Evolutionary conservation across 805 yeast genomes (phyloP).

Genomic region (Myxozyma monticola): DNA sequence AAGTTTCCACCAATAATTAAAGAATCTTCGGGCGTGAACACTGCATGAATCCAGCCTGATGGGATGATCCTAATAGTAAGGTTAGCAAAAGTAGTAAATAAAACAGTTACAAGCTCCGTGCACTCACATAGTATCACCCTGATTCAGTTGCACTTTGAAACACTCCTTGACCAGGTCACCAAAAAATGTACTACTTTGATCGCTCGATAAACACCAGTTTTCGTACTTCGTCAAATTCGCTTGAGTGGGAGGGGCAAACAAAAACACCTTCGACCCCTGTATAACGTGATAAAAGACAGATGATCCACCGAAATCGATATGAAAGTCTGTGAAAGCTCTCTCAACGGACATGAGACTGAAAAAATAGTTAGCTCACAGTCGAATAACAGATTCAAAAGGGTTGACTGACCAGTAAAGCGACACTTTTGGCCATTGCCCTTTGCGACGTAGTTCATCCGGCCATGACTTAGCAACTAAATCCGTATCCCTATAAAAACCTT

Average conservation of each 20-base stretch:
- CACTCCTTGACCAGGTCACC: slow-evolving; percentile 56
- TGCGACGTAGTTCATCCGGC: slow-evolving; percentile 39
- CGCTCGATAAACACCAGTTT: slow-evolving; percentile 68
- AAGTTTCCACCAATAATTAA: slow-evolving; percentile 88
- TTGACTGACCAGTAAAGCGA: slow-evolving; percentile 59
- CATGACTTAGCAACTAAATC: slow-evolving; percentile 74
- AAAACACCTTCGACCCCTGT: slow-evolving; percentile 70
- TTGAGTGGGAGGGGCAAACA: slow-evolving; percentile 76
- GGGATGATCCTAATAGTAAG: slow-evolving; percentile 56
- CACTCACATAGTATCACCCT: slow-evolving; percentile 65
- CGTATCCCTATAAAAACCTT: slow-evolving; percentile 40
- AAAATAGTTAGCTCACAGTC: background rate
- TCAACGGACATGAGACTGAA: slow-evolving; percentile 71
- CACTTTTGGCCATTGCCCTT: slow-evolving; percentile 39
- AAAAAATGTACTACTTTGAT: slow-evolving; percentile 65
- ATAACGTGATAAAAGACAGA: slow-evolving; percentile 85
- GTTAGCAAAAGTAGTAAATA: background rate
- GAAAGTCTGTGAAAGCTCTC: slow-evolving; percentile 84
- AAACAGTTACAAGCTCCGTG: no score
- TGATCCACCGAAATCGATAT: slow-evolving; percentile 89
- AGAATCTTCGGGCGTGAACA: slow-evolving; percentile 77
- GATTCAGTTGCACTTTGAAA: slow-evolving; percentile 51
- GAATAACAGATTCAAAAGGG: background rate
- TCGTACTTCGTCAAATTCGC: slow-evolving; percentile 61
- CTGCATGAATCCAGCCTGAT: slow-evolving; percentile 92